phyloP scores from a whole-genome alignment of 2,329 filamentous ascomycete species.

The Aspergillus pseudoglaucus region DNA sequence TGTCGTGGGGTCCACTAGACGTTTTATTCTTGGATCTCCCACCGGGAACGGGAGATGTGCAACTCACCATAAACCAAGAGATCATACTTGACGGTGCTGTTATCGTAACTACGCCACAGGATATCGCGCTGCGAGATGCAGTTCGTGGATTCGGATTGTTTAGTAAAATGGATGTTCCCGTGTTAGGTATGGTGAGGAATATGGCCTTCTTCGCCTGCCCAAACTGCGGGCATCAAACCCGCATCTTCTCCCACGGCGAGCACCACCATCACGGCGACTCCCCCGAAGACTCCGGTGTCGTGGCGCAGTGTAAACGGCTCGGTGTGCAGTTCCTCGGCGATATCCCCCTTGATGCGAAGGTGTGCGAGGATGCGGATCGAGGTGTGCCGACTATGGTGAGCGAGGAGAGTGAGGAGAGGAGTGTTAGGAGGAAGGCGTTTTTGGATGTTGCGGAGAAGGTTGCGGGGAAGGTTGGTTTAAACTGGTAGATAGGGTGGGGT shows the following conservation, averaged over 20 bases:
- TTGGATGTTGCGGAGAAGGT: constrained; percentile 58
- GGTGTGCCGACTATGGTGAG: constrained; percentile 87
- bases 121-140: constrained; percentile 85
- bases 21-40: constrained; percentile 85
- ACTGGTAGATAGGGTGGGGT: constrained; percentile 25
- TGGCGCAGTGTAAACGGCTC: constrained; percentile 62
- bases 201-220: constrained; percentile 83
- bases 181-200: constrained; percentile 82
- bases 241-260: constrained; percentile 58
- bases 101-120: constrained; percentile 89
- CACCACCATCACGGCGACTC: constrained; percentile 15
- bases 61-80: constrained; percentile 95
- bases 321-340: constrained; percentile 77
- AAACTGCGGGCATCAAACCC: constrained; percentile 65
- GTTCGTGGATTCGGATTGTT: constrained; percentile 92
- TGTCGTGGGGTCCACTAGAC: constrained; percentile 87
- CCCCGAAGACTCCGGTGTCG: constrained; percentile 53
- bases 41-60: constrained; percentile 90
- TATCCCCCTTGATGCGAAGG: constrained; percentile 77
- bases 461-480: constrained; percentile 37
- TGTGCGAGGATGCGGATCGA: constrained; percentile 79
- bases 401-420: constrained; percentile 58
- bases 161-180: constrained; percentile 69
- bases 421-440: constrained; percentile 66
- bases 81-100: constrained; percentile 76